These are phyloP conservation scores for Madurella mycetomatis DNA, from an alignment of 2,329 filamentous ascomycete genomes.

Conservation along the genomic window DNA sequence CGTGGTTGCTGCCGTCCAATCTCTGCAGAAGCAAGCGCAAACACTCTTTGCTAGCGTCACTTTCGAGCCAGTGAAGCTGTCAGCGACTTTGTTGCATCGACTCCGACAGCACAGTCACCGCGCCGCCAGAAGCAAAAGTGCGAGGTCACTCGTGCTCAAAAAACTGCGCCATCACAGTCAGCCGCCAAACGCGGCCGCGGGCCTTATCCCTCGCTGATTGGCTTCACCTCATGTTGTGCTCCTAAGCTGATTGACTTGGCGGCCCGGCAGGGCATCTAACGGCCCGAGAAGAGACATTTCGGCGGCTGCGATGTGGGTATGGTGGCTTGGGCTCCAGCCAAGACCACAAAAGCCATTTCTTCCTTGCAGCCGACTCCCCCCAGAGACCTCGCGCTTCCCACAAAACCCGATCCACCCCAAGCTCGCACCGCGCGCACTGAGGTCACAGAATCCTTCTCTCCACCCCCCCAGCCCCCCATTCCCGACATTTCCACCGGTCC, in stretches of 20 bases:
- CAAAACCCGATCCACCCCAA: slow-evolving; percentile 25
- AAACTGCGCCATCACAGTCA: not conserved
- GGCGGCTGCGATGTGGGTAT: not conserved
- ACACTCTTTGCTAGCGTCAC: not conserved
- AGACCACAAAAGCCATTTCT: slow-evolving; percentile 4
- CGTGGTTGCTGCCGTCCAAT: slow-evolving; percentile 11
- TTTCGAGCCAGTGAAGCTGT: not conserved
- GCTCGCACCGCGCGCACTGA: slow-evolving; percentile 12
- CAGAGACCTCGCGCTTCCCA: slow-evolving; percentile 12
- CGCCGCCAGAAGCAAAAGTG: not conserved
- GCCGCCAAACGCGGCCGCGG: not conserved
- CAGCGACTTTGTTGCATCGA: not conserved
- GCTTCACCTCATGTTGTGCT: not conserved
- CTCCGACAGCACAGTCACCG: not conserved
- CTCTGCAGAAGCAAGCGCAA: not conserved
- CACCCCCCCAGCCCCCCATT: slow-evolving; percentile 21
- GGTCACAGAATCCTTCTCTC: slow-evolving; percentile 22
- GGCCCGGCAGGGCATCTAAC: not conserved
- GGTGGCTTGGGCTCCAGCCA: slow-evolving; percentile 7
- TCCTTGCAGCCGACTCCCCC: not conserved
- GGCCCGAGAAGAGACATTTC: not conserved
- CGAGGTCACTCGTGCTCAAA: not conserved
- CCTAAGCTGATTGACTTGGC: not conserved
- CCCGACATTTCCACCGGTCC: slow-evolving; percentile 17
- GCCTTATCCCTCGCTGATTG: not conserved